Evolutionary conservation across 805 yeast genomes (phyloP).

Genomic region (Saccharomyces paradoxus): DNA sequence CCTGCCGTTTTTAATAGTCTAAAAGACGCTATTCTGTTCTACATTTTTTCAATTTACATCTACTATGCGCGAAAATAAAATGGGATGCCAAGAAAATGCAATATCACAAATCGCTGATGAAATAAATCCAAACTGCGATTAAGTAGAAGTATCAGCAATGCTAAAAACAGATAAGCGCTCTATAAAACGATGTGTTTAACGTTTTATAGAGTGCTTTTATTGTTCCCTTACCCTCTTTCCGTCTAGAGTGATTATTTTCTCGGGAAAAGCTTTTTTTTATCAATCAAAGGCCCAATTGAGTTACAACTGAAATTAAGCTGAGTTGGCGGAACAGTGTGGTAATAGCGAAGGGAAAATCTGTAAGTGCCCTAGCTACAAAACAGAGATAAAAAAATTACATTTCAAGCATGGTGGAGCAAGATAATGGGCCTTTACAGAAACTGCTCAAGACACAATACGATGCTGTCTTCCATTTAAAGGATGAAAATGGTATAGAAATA

Average conservation of each 20-base stretch:
- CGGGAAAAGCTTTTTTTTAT: not conserved
- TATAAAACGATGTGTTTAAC: not conserved
- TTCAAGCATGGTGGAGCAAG: not conserved
- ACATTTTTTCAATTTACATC: too few relatives aligned
- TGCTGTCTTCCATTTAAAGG: slow-evolving; percentile 19
- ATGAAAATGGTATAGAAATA: slow-evolving; percentile 22
- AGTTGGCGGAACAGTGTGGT: not conserved
- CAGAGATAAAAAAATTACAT: not conserved
- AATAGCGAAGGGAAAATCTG: not conserved
- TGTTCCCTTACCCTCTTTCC: not conserved
- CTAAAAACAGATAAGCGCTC: not conserved
- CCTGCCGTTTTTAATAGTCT: not conserved
- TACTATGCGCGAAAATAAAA: not conserved
- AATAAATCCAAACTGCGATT: not conserved
- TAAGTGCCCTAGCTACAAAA: not conserved
- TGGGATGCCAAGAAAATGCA: not conserved
- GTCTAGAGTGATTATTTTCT: not conserved
- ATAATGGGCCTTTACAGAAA: not conserved
- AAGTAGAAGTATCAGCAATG: not conserved
- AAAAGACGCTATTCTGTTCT: not conserved
- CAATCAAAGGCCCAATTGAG: not conserved
- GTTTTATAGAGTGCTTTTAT: too few relatives aligned
- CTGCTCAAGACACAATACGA: slow-evolving; percentile 10
- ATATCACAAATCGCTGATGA: not conserved
- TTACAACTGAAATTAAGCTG: not conserved